Percentiles rank a stretch among this genome's conserved stretches.
These are phyloP conservation scores for Mimosa pudica DNA, from an alignment of 306 rosid genomes.

Conservation along the genomic window DNA sequence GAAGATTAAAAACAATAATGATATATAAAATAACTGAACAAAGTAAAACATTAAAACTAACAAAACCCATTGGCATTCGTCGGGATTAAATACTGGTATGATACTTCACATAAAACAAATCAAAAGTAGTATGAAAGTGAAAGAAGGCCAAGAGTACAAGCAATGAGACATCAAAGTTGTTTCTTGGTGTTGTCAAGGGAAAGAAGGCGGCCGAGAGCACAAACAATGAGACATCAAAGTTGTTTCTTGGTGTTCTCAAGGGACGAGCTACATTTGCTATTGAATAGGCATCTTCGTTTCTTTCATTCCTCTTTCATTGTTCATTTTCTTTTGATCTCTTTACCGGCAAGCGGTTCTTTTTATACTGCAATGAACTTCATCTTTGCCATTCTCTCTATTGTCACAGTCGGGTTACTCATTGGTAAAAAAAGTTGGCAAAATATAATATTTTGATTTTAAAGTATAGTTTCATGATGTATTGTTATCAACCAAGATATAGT, in stretches of 20 bases:
- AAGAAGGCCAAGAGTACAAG: neutral
- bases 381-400: conserved; percentile 79
- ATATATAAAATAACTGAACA: no score
- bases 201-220: no score
- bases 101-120: neutral
- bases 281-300: neutral
- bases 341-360: conserved; percentile 22
- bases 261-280: neutral
- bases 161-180: neutral
- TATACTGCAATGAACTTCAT: conserved; percentile 67
- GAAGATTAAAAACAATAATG: no score
- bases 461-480: neutral
- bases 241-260: neutral
- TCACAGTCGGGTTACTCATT: conserved; percentile 88
- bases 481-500: neutral
- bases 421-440: conserved; percentile 39
- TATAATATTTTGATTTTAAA: no score
- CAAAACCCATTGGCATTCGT: neutral
- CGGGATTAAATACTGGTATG: neutral
- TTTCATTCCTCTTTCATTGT: neutral
- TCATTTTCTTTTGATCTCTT: neutral
- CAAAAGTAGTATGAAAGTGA: neutral
- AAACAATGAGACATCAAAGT: no score
- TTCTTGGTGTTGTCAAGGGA: neutral
- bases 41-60: no score